Percentiles rank a stretch among this genome's conserved stretches.
These are phyloP conservation scores for Penicillium diatomitis DNA, from an alignment of 495 filamentous ascomycete genomes.

Conservation along the genomic window DNA sequence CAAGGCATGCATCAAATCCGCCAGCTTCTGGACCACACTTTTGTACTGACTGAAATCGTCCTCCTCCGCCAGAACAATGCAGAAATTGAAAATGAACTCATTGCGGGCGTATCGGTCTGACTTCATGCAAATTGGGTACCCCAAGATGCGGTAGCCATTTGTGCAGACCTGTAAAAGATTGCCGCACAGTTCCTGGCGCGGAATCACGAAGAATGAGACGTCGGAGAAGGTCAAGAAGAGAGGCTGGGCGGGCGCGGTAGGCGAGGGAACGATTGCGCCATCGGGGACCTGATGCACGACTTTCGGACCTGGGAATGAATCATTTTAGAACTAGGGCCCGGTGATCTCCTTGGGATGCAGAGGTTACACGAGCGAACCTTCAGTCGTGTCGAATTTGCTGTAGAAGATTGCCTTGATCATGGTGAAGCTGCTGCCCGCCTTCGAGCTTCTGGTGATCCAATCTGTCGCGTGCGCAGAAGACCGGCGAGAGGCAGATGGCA, in stretches of 20 bases:
- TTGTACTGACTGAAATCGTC: conserved; percentile 61
- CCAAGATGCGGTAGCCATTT: conserved; percentile 70
- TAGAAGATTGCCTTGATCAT: conserved; percentile 95
- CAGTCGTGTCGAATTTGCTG: conserved; percentile 79
- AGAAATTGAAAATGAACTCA: conserved; percentile 97
- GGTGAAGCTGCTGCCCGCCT: conserved; percentile 5
- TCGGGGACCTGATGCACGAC: conserved; percentile 52
- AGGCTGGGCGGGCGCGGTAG: conserved; percentile 39
- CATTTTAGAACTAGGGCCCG: conserved; percentile 5
- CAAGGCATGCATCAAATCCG: conserved; percentile 72
- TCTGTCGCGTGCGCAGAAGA: neutral
- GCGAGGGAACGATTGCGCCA: conserved; percentile 58
- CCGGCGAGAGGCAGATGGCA: neutral
- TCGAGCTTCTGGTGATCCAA: conserved; percentile 3
- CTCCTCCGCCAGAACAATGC: conserved; percentile 69
- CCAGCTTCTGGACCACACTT: conserved; percentile 76
- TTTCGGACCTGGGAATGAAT: conserved; percentile 53
- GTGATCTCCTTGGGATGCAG: neutral
- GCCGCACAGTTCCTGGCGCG: conserved; percentile 82
- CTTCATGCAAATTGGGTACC: conserved; percentile 80
- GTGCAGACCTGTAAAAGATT: conserved; percentile 69
- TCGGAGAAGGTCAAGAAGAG: conserved; percentile 76
- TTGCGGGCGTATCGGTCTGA: conserved; percentile 73
- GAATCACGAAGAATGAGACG: conserved; percentile 84
- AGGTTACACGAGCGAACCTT: conserved; percentile 47